Base-by-base conservation (phyloP, 352 stramenopile species). In the Globisporangium takayamanum region DNA sequence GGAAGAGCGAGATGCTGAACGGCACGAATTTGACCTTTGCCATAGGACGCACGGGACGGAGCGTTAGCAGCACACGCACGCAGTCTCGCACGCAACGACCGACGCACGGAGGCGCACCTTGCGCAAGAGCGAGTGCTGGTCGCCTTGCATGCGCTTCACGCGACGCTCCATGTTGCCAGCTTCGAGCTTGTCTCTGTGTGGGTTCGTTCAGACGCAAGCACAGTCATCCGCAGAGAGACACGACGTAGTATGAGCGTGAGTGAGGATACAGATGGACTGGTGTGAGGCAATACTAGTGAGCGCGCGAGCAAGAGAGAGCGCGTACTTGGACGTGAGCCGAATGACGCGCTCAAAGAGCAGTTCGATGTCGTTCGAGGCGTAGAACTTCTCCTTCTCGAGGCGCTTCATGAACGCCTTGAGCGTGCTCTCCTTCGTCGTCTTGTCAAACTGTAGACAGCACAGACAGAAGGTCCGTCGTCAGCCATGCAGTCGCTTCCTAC, bases 121-220 rank as follows among this genome's bases (percentile, higher is more conserved):
- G 37, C 85, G 85, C 54, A 94, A 50, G 30, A 94, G 66, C 54
- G 82, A 88, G 73, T 94, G 71, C 59, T 94, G 80, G 57, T 93
- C 82, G 26, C 85, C 82, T 39, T 92, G 80, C 77, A 90, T 87
- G 54, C 83, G 81, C 56, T 84, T 80, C 50, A 93, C 78, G 11
- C 85, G 81, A 8, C 79, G 76, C 41, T 95, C 85, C 78, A 95
- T 89, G 64, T 93, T 95, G n/a, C 85, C 85, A 25, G 81, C 74
- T 57, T 95, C 85, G 25, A 95, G 68, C 47, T 95, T 95, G 63
- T 95, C 85, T 55, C 80, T 89, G 11, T 28, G 12, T 14, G 18
- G 53, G 7, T n/a, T 28, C 18, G 57, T 51, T 37, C 33, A 44
- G 33, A 53, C 44, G 26, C 45, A 52, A 69, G 48, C 28, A 51